A percentile compares a stretch with the other conserved stretches of the same genome.
These are phyloP conservation scores for Coemansia sp. DNA, from an alignment of 371 early-diverging fungal genomes.

Conservation along the genomic window DNA sequence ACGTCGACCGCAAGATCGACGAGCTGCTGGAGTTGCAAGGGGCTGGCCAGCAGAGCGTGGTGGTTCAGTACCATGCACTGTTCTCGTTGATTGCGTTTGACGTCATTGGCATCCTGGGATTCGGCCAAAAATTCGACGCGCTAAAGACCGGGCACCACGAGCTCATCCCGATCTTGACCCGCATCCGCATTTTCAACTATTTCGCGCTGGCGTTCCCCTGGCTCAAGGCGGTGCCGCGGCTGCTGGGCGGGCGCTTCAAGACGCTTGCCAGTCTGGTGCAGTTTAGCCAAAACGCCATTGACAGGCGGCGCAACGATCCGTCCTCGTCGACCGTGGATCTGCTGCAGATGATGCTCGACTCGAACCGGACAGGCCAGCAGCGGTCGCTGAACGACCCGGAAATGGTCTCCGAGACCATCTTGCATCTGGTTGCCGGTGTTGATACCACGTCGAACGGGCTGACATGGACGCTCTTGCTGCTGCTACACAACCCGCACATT, in stretches of 20 bases:
- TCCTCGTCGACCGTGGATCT: conserved; percentile 21
- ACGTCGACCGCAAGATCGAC: conserved; percentile 15
- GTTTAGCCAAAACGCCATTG: conserved; percentile 25
- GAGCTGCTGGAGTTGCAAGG: neutral
- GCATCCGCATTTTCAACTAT: conserved; percentile 30
- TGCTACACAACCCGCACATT: conserved; percentile 35
- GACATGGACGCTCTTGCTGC: conserved; percentile 38
- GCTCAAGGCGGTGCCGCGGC: conserved; percentile 15
- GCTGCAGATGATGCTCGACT: conserved; percentile 45
- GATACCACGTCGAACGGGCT: conserved; percentile 45
- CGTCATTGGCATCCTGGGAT: conserved; percentile 34
- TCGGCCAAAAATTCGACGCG: conserved; percentile 25
- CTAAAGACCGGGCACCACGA: conserved; percentile 19
- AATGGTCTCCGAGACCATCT: conserved; percentile 33
- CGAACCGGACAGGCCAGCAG: neutral
- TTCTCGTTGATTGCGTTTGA: conserved; percentile 36
- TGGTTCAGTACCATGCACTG: conserved; percentile 26
- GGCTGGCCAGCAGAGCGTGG: neutral
- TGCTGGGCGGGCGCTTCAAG: conserved; percentile 6
- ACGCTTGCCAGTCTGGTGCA: conserved; percentile 7
- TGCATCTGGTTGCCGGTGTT: conserved; percentile 45
- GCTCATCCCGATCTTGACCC: conserved; percentile 12
- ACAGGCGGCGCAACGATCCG: conserved; percentile 8
- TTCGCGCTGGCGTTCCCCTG: conserved; percentile 34
- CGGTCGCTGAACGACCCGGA: conserved; percentile 17